Base-by-base conservation (phyloP, 2,329 filamentous ascomycete genomes). In the Cercospora sp. region DNA sequence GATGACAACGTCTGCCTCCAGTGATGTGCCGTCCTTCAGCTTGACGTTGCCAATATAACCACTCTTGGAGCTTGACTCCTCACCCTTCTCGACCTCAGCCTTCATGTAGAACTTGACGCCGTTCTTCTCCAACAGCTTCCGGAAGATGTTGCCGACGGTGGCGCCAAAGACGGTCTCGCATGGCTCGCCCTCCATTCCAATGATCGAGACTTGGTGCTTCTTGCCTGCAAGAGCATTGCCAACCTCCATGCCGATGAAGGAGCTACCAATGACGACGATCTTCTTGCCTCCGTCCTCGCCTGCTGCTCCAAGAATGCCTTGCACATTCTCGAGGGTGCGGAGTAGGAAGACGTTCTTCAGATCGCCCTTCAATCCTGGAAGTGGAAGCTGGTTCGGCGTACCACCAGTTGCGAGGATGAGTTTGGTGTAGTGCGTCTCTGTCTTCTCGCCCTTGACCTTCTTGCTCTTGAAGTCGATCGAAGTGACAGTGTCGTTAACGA, bases 221-320 rank as follows among this genome's bases (percentile, higher is more conserved):
- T 90, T 91, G 55, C 87, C 81, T 0, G 91, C 89, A 0, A 96
- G 82, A 63, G 83, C 90, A 71, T 94, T 95, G 69, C 91, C 94
- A n/a, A 96, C 87, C 80, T 99, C 95, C 91, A 99, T 96, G 48
- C 95, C 95, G 76, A 99, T 99, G 80, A 99, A 99, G 0, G 93
- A 96, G 67, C 91, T 94, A 48, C 95, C 95, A 64, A 99, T 85
- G 13, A 99, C 85, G 58, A 97, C 93, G 72, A 99, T 89, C 80
- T 97, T 97, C 85, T 97, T 97, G 67, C 88, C 89, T 77, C 91
- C 90, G 53, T 92, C 87, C 31, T 87, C 82, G 6, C 93, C 93
- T 58, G 96, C 91, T 6, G 93, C 92, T 1, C 83, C 85, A 28
- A 93, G 85, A 72, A 99, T 97, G 67, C 85, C 85, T 78, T 94